phyloP scores from a whole-genome alignment of 208 protist genomes.

The Wallacemonas sp. region DNA sequence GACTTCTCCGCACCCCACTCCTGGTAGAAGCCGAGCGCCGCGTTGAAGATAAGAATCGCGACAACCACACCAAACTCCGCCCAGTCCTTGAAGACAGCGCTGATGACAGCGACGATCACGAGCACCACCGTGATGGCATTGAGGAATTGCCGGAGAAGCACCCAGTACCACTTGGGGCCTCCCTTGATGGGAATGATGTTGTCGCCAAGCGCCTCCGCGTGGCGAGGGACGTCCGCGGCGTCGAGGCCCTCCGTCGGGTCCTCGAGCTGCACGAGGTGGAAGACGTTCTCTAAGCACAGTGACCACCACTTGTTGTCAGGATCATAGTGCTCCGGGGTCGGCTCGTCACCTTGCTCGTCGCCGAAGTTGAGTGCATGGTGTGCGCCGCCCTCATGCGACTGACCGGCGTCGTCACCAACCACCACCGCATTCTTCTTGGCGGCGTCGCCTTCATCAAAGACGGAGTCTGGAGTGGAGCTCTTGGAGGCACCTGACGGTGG shows the following conservation, averaged over 20 bases:
- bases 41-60: constrained; percentile 87
- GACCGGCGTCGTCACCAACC: not conserved
- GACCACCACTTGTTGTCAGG: constrained; percentile 72
- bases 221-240: constrained; percentile 39
- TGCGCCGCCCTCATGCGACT: not conserved
- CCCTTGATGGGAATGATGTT: constrained; percentile 82
- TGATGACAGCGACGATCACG: constrained; percentile 79
- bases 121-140: constrained; percentile 89
- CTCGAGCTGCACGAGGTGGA: constrained; percentile 71
- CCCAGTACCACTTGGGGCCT: constrained; percentile 59
- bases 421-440: not conserved
- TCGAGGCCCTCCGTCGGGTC: constrained; percentile 49
- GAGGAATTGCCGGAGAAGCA: constrained; percentile 75
- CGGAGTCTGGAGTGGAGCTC: not conserved
- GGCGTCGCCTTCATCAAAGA: not conserved
- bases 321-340: constrained; percentile 51
- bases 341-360: constrained; percentile 58
- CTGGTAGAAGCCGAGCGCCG: constrained; percentile 85
- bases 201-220: constrained; percentile 61
- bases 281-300: constrained; percentile 58
- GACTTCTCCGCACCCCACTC: constrained; percentile 87
- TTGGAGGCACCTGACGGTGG: not conserved
- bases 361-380: constrained; percentile 45
- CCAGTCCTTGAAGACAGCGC: constrained; percentile 80
- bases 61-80: constrained; percentile 85